Base-by-base conservation (phyloP, 148 eudicot genomes). In the Spergularia bocconei region DNA sequence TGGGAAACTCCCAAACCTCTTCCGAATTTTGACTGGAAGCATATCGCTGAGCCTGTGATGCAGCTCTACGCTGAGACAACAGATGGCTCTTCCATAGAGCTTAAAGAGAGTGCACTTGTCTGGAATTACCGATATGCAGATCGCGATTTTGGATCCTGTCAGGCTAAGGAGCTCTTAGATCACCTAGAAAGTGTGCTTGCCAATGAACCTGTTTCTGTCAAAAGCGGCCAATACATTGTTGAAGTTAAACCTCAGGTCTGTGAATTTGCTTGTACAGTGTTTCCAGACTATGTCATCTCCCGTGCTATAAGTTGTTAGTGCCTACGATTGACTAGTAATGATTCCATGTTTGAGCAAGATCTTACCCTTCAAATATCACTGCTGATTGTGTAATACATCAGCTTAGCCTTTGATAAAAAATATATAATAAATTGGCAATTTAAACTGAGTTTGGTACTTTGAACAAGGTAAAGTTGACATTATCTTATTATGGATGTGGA, bases 181-280 rank as follows among this genome's bases (percentile, higher is more conserved):
- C 96, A 91, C 73, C 84, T 91, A 5, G 91, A 91, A 82, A 91
- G 92, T 79, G 92, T 88, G 69, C 88, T 91, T n/a, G 87, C 92
- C 38, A 91, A 88, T 63, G 96, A 91, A 75, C 96, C 96, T 4
- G 92, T 91, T 67, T 76, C 96, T 55, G 92, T 91, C 38, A 91
- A 91, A 78, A 88, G 92, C 60, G 91, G 96, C 44, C 92, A 84
- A 72, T 75, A 81, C 82, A 84, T 84, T 77, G 92, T 91, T 19
- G 96, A 91, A 85, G 90, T 91, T 74, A 91, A 91, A 82, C 96
- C 92, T 67, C 92, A 87, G 89, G 92, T 86, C 71, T 70, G 90
- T 76, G 53, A 39, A 50, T 71, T 58, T 73, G 25, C 68, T 69
- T 20, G 13, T 21, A 25, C 61, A 23, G 58, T 79, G 13, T 9